phyloP scores from a whole-genome alignment of 495 filamentous ascomycete genomes.

The Neurospora cerealis region DNA sequence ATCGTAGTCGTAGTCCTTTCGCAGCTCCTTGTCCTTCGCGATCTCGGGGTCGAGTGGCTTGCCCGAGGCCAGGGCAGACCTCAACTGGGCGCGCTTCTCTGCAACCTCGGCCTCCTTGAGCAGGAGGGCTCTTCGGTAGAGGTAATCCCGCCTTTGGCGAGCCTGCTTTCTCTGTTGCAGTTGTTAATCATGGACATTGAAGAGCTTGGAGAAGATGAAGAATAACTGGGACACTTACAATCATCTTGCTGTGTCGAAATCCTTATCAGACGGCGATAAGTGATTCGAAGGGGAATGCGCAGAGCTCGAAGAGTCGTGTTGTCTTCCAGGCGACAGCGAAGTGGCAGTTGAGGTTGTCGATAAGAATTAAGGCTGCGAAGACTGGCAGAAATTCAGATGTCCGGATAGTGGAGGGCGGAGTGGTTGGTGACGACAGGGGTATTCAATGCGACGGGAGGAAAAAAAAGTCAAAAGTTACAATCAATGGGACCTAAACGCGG shows the following conservation, averaged over 20 bases:
- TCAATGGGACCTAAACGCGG: not conserved
- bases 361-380: not conserved
- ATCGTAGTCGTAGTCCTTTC: constrained; percentile 89
- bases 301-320: not conserved
- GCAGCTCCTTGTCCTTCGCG: constrained; percentile 77
- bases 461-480: not conserved
- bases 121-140: constrained; percentile 61
- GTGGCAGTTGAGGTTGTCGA: not conserved
- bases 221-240: constrained; percentile 15
- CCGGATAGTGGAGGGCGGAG: not conserved
- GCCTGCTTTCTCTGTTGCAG: constrained; percentile 53
- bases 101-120: constrained; percentile 88
- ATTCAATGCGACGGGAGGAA: not conserved
- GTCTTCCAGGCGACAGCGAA: not conserved
- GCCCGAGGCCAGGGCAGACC: constrained; percentile 66
- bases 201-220: not conserved
- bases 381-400: not conserved
- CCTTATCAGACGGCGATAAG: not conserved
- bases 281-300: not conserved
- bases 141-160: constrained; percentile 84
- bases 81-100: constrained; percentile 79
- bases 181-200: constrained; percentile 13
- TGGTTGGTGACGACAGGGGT: not conserved
- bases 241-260: constrained; percentile 15
- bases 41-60: constrained; percentile 81